These are phyloP conservation scores for Aspergillus biplanus DNA, from an alignment of 495 filamentous ascomycete genomes.

Conservation along the genomic window DNA sequence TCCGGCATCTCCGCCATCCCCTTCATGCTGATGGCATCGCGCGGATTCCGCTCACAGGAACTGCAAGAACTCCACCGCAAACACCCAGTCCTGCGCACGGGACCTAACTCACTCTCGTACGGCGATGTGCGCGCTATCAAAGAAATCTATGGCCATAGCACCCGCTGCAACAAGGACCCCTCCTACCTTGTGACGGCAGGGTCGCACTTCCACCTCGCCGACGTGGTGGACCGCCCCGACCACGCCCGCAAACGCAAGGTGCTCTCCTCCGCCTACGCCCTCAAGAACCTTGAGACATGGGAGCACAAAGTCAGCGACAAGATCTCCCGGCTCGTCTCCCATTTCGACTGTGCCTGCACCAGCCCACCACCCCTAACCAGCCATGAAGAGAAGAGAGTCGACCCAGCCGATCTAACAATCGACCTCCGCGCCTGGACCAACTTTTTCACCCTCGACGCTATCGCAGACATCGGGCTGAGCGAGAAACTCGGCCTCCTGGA, in stretches of 20 bases:
- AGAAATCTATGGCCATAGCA: conserved; percentile 60
- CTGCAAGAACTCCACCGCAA: conserved; percentile 47
- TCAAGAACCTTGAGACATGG: conserved; percentile 59
- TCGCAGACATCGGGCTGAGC: conserved; percentile 56
- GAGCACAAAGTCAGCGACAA: conserved; percentile 60
- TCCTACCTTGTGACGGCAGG: conserved; percentile 47
- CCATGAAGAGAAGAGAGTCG: conserved; percentile 17
- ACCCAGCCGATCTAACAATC: conserved; percentile 34
- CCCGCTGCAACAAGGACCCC: conserved; percentile 52
- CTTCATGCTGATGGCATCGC: conserved; percentile 47
- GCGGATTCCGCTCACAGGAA: conserved; percentile 47
- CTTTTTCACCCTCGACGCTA: conserved; percentile 53
- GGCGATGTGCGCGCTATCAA: conserved; percentile 51
- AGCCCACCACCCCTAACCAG: conserved; percentile 28
- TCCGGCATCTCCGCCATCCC: conserved; percentile 50
- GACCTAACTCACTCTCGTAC: conserved; percentile 57
- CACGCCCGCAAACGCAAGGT: conserved; percentile 55
- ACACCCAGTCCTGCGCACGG: conserved; percentile 53
- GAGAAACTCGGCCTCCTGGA: conserved; percentile 58
- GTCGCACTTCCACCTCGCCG: conserved; percentile 47
- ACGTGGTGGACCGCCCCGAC: conserved; percentile 52
- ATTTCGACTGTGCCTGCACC: conserved; percentile 42
- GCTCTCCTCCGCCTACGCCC: conserved; percentile 54
- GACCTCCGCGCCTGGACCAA: conserved; percentile 51
- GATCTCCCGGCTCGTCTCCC: conserved; percentile 43